Evolutionary conservation across 768 basidiomycete species (phyloP), one percentile per base, ranked within the genome.

Genomic region (Mycena polygramma): DNA sequence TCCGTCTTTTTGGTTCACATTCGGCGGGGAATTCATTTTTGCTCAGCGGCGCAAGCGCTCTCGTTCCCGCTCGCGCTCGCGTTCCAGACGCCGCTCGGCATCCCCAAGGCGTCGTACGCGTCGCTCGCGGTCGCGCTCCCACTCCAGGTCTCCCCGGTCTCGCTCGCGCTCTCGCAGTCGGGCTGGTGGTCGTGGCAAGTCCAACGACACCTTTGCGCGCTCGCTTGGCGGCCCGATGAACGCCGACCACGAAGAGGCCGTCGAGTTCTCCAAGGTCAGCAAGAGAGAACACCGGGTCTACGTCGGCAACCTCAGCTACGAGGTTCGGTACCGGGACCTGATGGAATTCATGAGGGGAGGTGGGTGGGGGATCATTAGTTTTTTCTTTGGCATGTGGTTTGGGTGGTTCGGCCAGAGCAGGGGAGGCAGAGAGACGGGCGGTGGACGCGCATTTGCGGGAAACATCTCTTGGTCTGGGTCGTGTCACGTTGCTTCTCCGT

Each of bases 321-420:
- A 97, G 81, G 95, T 96, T 91, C 97, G 93, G 85, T 99, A 97
- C 85, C 90, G 96, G 84, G 98, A 99, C 86, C 88, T 99, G 83
- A 96, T 97, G 90, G 96, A 98, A 91, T 98, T 98, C 81, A 97
- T 98, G 96, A 90, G 94, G 92, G 94, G 95, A 96, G 96, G 97
- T 98, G 94, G 93, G 97, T 96, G 84, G 90, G 89, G 90, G 91
- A 88, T 90, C 90, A 79, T 80, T 79, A 78, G 79, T 82, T 91
- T 84, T 77, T 73, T 79, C 81, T 74, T 77, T 78, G 67, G 71
- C 17, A 43, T 72, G 48, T 55, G 54, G 54, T 45, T 53, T 14
- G 66, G 66, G 30, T 53, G 70, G 65, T 43, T 52, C 57, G 67
- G 71, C 77, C 57, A 61, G 20, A 63, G 49, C 15, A 54, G 58